Evolutionary conservation across 768 basidiomycete species (phyloP).

Genomic region (Coprinopsis marcescibilis): DNA sequence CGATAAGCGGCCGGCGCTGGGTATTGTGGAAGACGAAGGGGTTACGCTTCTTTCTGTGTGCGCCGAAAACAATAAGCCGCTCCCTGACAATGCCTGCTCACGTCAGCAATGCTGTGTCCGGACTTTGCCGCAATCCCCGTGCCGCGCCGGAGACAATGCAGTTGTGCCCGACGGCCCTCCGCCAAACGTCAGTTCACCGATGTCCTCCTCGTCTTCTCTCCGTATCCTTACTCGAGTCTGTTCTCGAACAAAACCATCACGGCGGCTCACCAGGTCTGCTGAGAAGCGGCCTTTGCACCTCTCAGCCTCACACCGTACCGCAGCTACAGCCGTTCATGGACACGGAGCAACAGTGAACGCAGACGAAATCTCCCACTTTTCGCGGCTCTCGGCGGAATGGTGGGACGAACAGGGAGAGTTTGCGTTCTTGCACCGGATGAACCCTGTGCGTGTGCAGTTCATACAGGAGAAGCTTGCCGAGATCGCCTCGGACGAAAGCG

Average conservation of each 20-base stretch:
- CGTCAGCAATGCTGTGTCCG: not conserved
- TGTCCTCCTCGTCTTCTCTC: not conserved
- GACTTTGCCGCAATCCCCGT: not conserved
- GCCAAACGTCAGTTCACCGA: not conserved
- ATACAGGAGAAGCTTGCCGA: conserved; percentile 72
- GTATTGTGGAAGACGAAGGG: too few relatives aligned
- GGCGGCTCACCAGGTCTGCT: not conserved
- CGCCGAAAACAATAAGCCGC: too few relatives aligned
- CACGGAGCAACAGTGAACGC: conserved; percentile 56
- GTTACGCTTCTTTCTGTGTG: too few relatives aligned
- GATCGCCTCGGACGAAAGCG: conserved; percentile 45
- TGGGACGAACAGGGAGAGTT: conserved; percentile 96
- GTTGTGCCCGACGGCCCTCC: not conserved
- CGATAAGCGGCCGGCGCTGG: too few relatives aligned
- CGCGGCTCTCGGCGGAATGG: conserved; percentile 84
- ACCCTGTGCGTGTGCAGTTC: conserved; percentile 81
- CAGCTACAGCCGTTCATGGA: not conserved
- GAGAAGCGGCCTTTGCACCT: not conserved
- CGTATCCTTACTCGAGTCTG: not conserved
- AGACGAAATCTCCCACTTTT: conserved; percentile 85
- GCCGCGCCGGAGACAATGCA: not conserved
- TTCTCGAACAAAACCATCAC: not conserved
- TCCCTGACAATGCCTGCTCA: too few relatives aligned
- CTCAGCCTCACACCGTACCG: not conserved
- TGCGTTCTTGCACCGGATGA: conserved; percentile 86